Percentiles rank a stretch among this genome's conserved stretches.
These are phyloP conservation scores for Penicillium sp. DNA, from an alignment of 2,329 filamentous ascomycete genomes.

Conservation along the genomic window DNA sequence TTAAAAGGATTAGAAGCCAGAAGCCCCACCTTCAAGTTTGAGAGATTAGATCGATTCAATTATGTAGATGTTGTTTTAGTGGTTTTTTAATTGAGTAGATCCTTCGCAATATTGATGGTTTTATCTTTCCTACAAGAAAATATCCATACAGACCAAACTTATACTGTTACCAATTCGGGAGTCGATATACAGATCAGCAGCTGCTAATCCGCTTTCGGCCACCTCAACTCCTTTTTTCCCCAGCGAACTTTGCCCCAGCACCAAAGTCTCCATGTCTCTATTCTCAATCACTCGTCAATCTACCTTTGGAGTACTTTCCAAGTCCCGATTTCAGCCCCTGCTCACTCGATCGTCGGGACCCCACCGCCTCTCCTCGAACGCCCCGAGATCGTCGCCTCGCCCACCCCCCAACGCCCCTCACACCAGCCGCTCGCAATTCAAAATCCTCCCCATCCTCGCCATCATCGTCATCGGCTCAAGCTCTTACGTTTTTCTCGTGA, in stretches of 20 bases:
- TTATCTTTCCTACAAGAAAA: too few species aligned
- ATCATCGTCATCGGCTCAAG: conserved; percentile 47
- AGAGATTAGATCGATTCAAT: too few species aligned
- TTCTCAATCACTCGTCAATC: conserved; percentile 12
- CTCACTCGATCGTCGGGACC: conserved; percentile 13
- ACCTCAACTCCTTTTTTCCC: not conserved
- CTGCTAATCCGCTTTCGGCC: not conserved
- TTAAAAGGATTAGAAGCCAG: too few species aligned
- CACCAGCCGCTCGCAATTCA: conserved; percentile 35
- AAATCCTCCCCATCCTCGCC: conserved; percentile 39
- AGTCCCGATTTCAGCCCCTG: conserved; percentile 5
- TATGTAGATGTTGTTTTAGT: too few species aligned
- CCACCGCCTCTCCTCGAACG: conserved; percentile 18
- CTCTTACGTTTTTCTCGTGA: conserved; percentile 49
- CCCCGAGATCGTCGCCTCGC: conserved; percentile 11
- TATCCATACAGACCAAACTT: too few species aligned
- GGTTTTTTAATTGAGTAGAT: too few species aligned
- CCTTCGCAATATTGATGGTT: too few species aligned
- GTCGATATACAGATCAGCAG: not conserved
- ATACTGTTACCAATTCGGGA: not conserved
- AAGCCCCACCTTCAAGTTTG: too few species aligned
- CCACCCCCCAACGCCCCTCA: conserved; percentile 20
- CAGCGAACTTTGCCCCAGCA: not conserved
- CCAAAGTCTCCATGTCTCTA: conserved; percentile 13
- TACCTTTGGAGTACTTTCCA: conserved; percentile 16